phyloP scores from a whole-genome alignment of 1,284 basidiomycete species.

The Ceratobasidium sp. region DNA sequence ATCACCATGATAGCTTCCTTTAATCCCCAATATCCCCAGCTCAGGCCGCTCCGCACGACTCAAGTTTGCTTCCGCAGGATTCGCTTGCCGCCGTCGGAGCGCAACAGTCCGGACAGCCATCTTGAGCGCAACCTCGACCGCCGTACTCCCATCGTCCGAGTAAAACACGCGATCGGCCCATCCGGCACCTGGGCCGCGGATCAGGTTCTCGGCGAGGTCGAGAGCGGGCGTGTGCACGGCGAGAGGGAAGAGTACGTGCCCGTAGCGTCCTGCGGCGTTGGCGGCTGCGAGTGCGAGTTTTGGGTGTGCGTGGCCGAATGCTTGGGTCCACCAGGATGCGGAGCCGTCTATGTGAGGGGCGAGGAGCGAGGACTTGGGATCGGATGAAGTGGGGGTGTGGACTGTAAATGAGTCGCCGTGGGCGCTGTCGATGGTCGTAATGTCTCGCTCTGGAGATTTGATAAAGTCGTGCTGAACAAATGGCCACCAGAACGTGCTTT shows the following conservation, averaged over 20 bases:
- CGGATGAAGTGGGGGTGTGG: constrained; percentile 57
- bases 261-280: constrained; percentile 90
- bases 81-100: constrained; percentile 57
- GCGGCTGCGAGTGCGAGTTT: constrained; percentile 87
- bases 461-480: constrained; percentile 92
- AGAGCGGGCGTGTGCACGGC: constrained; percentile 89
- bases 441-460: constrained; percentile 69
- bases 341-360: constrained; percentile 87
- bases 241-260: constrained; percentile 96
- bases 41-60: constrained; percentile 55
- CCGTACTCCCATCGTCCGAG: constrained; percentile 94
- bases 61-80: constrained; percentile 56
- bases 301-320: constrained; percentile 85
- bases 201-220: constrained; percentile 73
- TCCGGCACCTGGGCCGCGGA: constrained; percentile 80
- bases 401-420: constrained; percentile 86
- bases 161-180: constrained; percentile 96
- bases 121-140: constrained; percentile 95
- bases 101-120: constrained; percentile 90
- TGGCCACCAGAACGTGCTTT: constrained; percentile 94
- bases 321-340: constrained; percentile 99
- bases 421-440: constrained; percentile 93
- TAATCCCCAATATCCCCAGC: constrained; percentile 86
- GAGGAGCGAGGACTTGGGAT: constrained; percentile 60
- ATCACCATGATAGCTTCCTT: constrained; percentile 97